Conservation (phyloP, 2,329 filamentous ascomycete genomes). For the Talaromyces piceae region DNA sequence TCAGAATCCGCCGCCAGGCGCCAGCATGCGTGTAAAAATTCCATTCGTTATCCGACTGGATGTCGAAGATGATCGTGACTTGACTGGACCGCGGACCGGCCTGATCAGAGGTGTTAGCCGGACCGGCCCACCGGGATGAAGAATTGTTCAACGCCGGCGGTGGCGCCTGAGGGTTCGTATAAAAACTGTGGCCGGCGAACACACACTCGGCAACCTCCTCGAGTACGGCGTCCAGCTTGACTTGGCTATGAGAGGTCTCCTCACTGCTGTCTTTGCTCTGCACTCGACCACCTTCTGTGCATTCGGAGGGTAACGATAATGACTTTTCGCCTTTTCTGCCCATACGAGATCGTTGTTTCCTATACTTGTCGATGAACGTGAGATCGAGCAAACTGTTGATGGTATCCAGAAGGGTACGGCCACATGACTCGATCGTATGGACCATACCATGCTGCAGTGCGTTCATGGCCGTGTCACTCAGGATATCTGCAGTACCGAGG, state of each 20-base stretch:
- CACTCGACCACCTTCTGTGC: no score
- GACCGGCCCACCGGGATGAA: not conserved
- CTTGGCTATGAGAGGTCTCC: not conserved
- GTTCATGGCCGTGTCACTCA: constrained; percentile 23
- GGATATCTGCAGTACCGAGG: constrained; percentile 25
- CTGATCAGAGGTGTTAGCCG: not conserved
- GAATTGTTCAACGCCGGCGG: not conserved
- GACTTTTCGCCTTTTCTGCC: no score
- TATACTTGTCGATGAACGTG: constrained; percentile 21
- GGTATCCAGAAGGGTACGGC: constrained; percentile 35
- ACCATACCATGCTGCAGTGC: constrained; percentile 24
- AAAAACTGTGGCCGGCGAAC: not conserved
- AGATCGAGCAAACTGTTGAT: constrained; percentile 33
- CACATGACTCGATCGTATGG: constrained; percentile 33
- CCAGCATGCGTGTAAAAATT: not conserved
- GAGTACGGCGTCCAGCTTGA: not conserved
- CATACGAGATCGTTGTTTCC: not conserved
- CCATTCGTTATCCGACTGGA: no score
- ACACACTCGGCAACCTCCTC: not conserved
- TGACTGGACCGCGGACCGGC: not conserved
- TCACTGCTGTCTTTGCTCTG: no score
- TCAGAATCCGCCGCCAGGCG: not conserved
- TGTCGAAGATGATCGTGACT: not conserved
- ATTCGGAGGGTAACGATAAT: no score
- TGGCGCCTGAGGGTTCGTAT: not conserved